Evolutionary conservation across 176 grass and related monocot genomes (phyloP).

Genomic region (Avena sativa): DNA sequence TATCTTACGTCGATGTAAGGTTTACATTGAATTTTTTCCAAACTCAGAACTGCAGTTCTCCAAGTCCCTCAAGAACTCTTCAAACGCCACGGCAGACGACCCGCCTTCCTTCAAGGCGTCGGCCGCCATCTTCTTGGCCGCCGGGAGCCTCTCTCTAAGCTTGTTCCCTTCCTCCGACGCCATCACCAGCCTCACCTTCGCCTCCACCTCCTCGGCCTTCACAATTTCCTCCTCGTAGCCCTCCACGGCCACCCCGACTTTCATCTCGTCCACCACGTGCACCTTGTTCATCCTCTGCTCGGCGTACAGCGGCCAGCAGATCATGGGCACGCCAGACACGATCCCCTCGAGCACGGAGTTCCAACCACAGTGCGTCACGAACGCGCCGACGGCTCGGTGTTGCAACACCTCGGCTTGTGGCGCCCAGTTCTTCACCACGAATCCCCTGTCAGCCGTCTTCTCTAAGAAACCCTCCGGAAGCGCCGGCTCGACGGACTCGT

Average conservation of each 20-base stretch:
- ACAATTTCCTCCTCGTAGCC: constrained; percentile 62
- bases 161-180: constrained; percentile 52
- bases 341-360: constrained; percentile 50
- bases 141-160: constrained; percentile 29
- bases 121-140: constrained; percentile 15
- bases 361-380: constrained; percentile 63
- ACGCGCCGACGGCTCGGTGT: constrained; percentile 25
- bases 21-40: too few species aligned
- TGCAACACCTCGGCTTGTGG: constrained; percentile 1
- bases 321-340: constrained; percentile 42
- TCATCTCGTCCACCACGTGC: constrained; percentile 46
- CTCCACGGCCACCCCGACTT: constrained; percentile 49
- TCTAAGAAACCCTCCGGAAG: constrained; percentile 49
- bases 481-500: background rate
- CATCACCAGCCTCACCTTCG: constrained; percentile 63
- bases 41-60: background rate
- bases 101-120: background rate
- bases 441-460: constrained; percentile 37
- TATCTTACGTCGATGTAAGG: too few species aligned
- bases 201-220: constrained; percentile 53
- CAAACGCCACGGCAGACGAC: background rate
- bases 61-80: background rate
- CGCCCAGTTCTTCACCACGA: constrained; percentile 37
- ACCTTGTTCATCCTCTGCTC: constrained; percentile 59
- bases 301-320: constrained; percentile 55